Evolutionary conservation across 2,329 filamentous ascomycete species (phyloP).

Genomic region (Xylariaceae sp.): DNA sequence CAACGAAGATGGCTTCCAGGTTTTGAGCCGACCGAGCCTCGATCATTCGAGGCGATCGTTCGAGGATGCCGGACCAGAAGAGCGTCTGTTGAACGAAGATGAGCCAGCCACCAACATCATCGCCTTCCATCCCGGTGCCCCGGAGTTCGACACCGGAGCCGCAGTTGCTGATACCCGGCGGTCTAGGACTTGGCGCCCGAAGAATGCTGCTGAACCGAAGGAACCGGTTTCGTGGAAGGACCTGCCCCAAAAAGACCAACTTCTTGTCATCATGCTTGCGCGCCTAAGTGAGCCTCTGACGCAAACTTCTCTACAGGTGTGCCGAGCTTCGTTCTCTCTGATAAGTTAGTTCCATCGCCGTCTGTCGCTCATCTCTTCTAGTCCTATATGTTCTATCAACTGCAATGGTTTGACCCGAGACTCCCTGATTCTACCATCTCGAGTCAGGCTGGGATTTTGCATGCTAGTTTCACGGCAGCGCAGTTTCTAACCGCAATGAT

Average conservation of each 20-base stretch:
- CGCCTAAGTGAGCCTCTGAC: constrained; percentile 80
- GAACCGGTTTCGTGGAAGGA: constrained; percentile 29
- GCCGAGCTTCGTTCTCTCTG: background rate
- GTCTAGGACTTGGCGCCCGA: constrained; percentile 4
- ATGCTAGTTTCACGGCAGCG: constrained; percentile 75
- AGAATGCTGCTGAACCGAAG: constrained; percentile 8
- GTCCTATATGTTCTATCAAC: constrained; percentile 84
- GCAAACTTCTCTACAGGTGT: constrained; percentile 65
- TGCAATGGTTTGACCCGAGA: constrained; percentile 67
- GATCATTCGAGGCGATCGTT: constrained; percentile 16
- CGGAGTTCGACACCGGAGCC: constrained; percentile 14
- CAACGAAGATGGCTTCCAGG: constrained; percentile 16
- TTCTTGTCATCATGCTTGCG: constrained; percentile 73
- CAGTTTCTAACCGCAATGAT: constrained; percentile 81
- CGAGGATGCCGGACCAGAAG: constrained; percentile 8
- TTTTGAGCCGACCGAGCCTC: constrained; percentile 18
- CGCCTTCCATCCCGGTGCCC: constrained; percentile 8
- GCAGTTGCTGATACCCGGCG: background rate
- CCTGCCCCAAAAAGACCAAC: constrained; percentile 73
- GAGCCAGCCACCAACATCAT: constrained; percentile 13
- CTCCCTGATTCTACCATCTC: constrained; percentile 65
- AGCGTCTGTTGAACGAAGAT: constrained; percentile 12
- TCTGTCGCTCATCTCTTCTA: constrained; percentile 30
- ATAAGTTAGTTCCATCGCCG: background rate
- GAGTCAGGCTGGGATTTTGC: constrained; percentile 72